Base-by-base conservation (phyloP, 768 basidiomycete species). In the Mycena vulgaris region DNA sequence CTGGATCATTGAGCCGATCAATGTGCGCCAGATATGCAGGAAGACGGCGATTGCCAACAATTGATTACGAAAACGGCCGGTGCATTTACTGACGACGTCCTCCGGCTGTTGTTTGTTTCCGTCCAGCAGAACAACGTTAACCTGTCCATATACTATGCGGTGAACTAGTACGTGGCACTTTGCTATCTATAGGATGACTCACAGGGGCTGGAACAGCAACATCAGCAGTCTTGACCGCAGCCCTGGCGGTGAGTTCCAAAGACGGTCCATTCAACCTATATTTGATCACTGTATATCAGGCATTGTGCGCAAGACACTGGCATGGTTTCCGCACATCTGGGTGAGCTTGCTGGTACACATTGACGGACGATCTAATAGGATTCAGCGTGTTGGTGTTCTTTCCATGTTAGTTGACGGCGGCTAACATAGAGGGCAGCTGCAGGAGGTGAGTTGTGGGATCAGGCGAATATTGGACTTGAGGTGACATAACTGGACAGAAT, bases 301-400 rank as follows among this genome's bases (percentile, higher is more conserved):
- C 17, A 28, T 59, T 17, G 40, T 59, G 17, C 39, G 57, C 27
- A 16, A 21, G 8, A n/a, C 16, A 30, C 39, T 60, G 45, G 59
- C 30, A 33, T 60, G 59, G 59, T 60, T 47, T 48, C 59, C 59
- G 30, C 59, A 60, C n/a, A 23, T 48, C 59, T 60, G 59, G 59
- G 59, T 48, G 40, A 59, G 57, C 40, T 31, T 59, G 30, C 27
- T 59, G n/a, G n/a, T 57, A 25, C 55, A 57, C 55, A 25, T 39
- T 25, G 55, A 57, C 37, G 35, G 37, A 13, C 11, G 25, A 57
- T 57, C 55, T 57, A 30, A 57, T 57, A 23, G 35, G 37, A 40
- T 57, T 37, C 37, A 57, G 55, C 55, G n/a, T 57, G 55, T 57
- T 39, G 23, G 55, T 57, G 37, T 39, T 37, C 37, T n/a, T 57